Evolutionary conservation across 176 grass and related monocot species (phyloP).

Genomic region (Olyra latifolia): DNA sequence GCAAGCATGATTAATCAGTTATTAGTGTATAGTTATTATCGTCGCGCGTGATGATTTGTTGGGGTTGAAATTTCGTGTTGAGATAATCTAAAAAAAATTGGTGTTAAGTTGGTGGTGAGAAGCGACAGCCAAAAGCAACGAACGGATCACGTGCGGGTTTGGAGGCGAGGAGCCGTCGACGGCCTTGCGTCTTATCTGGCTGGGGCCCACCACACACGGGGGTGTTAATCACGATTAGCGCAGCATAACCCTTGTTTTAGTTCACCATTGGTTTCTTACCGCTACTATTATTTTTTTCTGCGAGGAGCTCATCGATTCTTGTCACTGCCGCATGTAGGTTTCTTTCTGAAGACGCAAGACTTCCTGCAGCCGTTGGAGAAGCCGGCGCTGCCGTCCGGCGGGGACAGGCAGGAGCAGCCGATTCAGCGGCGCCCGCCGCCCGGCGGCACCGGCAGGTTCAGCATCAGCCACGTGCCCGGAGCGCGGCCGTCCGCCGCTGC

Average conservation of each 20-base stretch:
- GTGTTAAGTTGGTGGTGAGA: conserved; percentile 11
- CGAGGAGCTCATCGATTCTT: not conserved
- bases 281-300: not conserved
- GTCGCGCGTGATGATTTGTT: conserved; percentile 32
- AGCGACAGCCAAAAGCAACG: conserved; percentile 44
- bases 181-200: conserved; percentile 42
- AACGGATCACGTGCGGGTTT: conserved; percentile 51
- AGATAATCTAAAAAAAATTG: not conserved
- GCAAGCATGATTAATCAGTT: not conserved
- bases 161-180: conserved; percentile 46
- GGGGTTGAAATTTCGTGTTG: conserved; percentile 19
- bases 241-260: not conserved
- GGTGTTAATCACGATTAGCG: conserved; percentile 23
- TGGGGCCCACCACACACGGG: conserved; percentile 31
- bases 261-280: not conserved
- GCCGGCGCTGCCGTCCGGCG: conserved; percentile 1
- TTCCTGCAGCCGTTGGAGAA: conserved; percentile 72
- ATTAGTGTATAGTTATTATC: not conserved
- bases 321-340: conserved; percentile 20
- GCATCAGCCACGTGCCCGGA: conserved; percentile 55
- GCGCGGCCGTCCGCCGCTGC: not conserved
- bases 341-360: conserved; percentile 75
- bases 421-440: conserved; percentile 45
- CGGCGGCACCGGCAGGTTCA: conserved; percentile 67
- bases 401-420: not conserved